phyloP scores from a whole-genome alignment of 169 alveolate species.

The Eimeria necatrix region DNA sequence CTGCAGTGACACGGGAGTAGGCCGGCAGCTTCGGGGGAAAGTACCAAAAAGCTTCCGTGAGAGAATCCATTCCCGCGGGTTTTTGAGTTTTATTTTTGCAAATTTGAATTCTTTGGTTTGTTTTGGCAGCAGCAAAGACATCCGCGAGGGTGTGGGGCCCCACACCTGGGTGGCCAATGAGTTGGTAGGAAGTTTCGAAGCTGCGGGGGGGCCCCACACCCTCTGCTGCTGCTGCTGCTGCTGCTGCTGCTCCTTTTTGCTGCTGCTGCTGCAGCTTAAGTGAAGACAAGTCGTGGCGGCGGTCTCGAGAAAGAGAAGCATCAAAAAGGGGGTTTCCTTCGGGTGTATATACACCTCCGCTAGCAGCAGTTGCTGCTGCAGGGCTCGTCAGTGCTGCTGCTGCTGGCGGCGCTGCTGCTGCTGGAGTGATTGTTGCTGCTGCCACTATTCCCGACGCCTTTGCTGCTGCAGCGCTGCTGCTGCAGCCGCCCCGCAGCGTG shows the following conservation, averaged over 20 bases:
- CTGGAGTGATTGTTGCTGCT: background rate
- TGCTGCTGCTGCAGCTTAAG: background rate
- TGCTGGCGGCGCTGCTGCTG: background rate
- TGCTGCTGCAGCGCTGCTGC: background rate
- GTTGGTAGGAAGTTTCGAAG: background rate
- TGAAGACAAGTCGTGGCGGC: background rate
- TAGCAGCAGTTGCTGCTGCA: background rate
- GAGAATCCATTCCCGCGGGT: background rate
- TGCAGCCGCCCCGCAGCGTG: background rate
- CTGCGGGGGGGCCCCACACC: background rate
- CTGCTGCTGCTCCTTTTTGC: background rate
- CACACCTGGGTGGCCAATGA: background rate
- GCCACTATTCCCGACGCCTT: background rate
- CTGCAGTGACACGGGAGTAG: background rate
- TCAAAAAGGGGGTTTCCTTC: background rate
- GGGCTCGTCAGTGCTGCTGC: no score
- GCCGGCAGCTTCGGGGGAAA: background rate
- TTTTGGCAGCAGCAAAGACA: background rate
- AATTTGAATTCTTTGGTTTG: background rate
- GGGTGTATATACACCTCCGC: no score
- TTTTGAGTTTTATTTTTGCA: background rate
- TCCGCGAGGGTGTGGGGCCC: background rate
- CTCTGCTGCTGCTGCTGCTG: background rate
- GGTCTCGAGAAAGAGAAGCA: background rate
- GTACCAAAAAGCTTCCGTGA: background rate